phyloP scores from a whole-genome alignment of 2,329 filamentous ascomycete species.

The Beauveria sp. region DNA sequence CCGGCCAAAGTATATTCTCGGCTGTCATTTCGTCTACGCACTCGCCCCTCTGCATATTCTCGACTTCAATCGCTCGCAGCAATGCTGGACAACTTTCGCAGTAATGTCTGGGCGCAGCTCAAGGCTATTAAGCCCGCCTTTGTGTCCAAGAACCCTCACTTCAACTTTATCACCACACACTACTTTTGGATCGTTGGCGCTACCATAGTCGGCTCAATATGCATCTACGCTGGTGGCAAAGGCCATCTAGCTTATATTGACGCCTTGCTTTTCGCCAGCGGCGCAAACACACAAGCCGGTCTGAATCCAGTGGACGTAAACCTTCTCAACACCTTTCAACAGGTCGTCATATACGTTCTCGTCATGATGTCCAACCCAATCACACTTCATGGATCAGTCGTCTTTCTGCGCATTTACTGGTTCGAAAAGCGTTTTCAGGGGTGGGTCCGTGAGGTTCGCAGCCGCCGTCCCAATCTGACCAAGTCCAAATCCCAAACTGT shows the following conservation, averaged over 20 bases:
- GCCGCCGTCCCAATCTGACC: constrained; percentile 55
- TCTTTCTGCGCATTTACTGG: constrained; percentile 92
- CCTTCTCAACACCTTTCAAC: constrained; percentile 60
- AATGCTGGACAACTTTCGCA: constrained; percentile 28
- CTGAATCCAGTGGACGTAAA: constrained; percentile 75
- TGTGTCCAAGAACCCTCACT: constrained; percentile 53
- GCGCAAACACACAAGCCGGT: constrained; percentile 84
- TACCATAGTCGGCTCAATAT: constrained; percentile 65
- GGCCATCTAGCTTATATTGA: constrained; percentile 71
- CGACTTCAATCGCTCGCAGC: neutral
- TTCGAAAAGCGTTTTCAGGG: constrained; percentile 94
- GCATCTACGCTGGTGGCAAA: constrained; percentile 57
- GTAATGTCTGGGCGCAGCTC: constrained; percentile 34
- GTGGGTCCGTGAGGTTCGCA: constrained; percentile 66
- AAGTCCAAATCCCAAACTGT: constrained; percentile 48
- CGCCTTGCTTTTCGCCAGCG: constrained; percentile 79
- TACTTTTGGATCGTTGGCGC: constrained; percentile 78
- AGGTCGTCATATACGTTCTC: constrained; percentile 64
- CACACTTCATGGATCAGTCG: constrained; percentile 75
- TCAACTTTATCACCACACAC: constrained; percentile 77
- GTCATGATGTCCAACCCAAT: constrained; percentile 75
- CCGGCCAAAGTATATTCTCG: neutral
- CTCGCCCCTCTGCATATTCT: neutral
- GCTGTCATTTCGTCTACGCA: neutral
- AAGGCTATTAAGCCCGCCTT: constrained; percentile 49